Evolutionary conservation across 2,329 filamentous ascomycete species (phyloP), one percentile per base, ranked within the genome.

Genomic region (Diaporthe humulicola): DNA sequence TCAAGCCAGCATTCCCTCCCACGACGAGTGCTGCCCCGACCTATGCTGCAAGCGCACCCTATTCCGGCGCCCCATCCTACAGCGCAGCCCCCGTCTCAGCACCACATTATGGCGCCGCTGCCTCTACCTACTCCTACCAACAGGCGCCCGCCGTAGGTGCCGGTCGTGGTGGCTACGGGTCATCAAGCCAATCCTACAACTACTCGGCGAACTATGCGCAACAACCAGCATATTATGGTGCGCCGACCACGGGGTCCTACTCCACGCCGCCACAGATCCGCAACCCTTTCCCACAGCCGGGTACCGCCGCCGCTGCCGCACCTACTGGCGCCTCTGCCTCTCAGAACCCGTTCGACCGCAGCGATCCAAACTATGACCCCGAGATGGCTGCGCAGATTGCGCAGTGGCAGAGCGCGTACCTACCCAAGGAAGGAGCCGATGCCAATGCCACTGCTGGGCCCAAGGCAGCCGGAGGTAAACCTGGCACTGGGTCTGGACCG

Each of bases 351-450:
- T 76, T 75, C 40, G 75, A 76, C 71, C 75, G 77, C 74, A 82
- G 79, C 73, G 79, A 79, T 75, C 84, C 82, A 77, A 87, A 88
- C 77, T 90, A 88, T 81, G 90, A 98, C 80, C 91, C 95, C 4
- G 95, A 98, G 78, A 93, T 95, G 87, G 95, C 97, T 74, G 95
- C 95, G 40, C 95, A 97, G 83, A 96, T 98, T 76, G 95, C 96
- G 66, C 94, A 98, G 84, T 98, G 96, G 95, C 95, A 98, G 84
- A 96, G 93, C 84, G 95, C 95, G 36, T 98, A 98, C 84, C 90
- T 92, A 77, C 89, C 88, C 67, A 92, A 90, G 79, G 92, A 93
- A 67, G 86, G 88, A 15, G 81, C 82, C 48, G 82, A 81, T 4
- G 76, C 79, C 30, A 74, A 73, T 40, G 77, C 74, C 36, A 74